Evolutionary conservation across 495 filamentous ascomycete genomes (phyloP), one percentile per base, ranked within the genome.

Genomic region (Penicillium maclennaniae): DNA sequence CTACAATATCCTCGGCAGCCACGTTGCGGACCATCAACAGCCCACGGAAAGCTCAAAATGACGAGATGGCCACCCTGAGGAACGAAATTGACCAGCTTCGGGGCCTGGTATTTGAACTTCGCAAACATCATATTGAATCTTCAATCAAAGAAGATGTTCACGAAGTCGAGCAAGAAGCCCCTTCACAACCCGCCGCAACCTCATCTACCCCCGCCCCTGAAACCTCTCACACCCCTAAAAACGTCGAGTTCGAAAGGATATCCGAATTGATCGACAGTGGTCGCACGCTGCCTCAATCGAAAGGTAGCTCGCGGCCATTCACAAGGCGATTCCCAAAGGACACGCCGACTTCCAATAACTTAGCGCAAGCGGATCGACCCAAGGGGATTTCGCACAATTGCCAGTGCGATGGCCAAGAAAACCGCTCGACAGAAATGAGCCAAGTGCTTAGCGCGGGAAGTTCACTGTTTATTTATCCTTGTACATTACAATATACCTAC

Each of bases 31-130:
- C 31, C 14, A 34, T 34, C 10, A 14, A 34, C 14, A 34, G 3
- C 8, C 9, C 31, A 3, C 8, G 31, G 8, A 12, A 34, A 12
- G 31, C 17, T 8, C 55, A 55, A 42, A 54, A 60, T 21, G 49
- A 62, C 25, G 69, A 74, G 37, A 59, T 75, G 14, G 43, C 53
- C 9, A 38, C 51, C 4, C 51, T 75, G 27, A 69, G 65, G 34
- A 45, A 59, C 19, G 69, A 75, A 52, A 58, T 74, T 12, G 54
- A 64, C 2, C 60, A 71, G 19, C 58, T 75, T 17, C 71, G 66
- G 20, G 55, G 60, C 31, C 64, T 73, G 14, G 62, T 73, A 10
- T 68, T 66, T 23, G 57, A 71, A 34, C 53, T 73, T 2, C 62
- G 58, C 46, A 56, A 54, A 38, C 56, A 61, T 28, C 60, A 66